phyloP scores from a whole-genome alignment of 2,329 filamentous ascomycete species.

The Fusarium circinatum region DNA sequence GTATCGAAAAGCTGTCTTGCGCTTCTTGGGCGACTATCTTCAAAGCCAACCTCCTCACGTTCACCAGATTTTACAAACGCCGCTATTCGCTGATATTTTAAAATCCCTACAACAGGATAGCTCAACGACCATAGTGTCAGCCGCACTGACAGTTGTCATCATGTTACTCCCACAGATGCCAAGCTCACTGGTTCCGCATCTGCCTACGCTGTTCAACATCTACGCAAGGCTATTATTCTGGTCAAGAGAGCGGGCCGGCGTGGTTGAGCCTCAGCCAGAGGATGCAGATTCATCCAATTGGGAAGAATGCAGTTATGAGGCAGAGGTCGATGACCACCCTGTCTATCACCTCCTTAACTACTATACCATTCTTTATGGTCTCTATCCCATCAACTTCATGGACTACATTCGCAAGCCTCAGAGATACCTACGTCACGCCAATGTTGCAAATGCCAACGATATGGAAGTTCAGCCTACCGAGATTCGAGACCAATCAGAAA shows the following conservation, averaged over 20 bases:
- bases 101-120: conserved; percentile 81
- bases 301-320: conserved; percentile 71
- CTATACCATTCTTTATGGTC: conserved; percentile 83
- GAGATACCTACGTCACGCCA: conserved; percentile 78
- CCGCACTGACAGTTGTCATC: conserved; percentile 78
- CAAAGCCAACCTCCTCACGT: conserved; percentile 82
- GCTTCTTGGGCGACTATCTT: conserved; percentile 77
- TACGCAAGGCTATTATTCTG: conserved; percentile 84
- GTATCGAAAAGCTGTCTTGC: conserved; percentile 71
- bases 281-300: conserved; percentile 59
- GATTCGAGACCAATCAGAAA: conserved; percentile 79
- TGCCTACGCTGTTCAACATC: conserved; percentile 82
- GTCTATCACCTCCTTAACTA: conserved; percentile 77
- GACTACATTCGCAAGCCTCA: conserved; percentile 86
- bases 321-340: conserved; percentile 69
- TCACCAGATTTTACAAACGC: conserved; percentile 76
- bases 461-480: conserved; percentile 82
- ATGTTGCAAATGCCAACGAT: conserved; percentile 75
- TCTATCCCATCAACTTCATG: conserved; percentile 88
- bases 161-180: conserved; percentile 88
- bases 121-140: conserved; percentile 79
- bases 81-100: conserved; percentile 76
- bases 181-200: conserved; percentile 72
- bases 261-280: conserved; percentile 53
- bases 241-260: conserved; percentile 65